Conservation (phyloP, 164 flowering plant genomes). For the Chloranthus sessilifolius region DNA sequence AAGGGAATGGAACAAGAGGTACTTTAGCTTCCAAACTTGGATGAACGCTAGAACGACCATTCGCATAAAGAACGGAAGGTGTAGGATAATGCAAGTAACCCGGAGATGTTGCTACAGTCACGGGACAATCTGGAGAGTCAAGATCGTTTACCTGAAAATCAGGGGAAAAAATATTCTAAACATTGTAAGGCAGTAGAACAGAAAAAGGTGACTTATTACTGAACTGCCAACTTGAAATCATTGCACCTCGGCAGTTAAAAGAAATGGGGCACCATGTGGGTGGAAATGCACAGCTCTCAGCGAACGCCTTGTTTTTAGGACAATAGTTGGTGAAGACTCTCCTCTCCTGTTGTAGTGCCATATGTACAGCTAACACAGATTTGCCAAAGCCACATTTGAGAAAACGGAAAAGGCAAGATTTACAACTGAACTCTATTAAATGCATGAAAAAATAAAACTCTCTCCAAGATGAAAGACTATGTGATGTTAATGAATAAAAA, state of each 20-base stretch:
- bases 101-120: slow-evolving; percentile 77
- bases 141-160: slow-evolving; percentile 82
- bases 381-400: slow-evolving; percentile 6
- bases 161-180: slow-evolving; percentile 14
- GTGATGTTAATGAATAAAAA: neutral
- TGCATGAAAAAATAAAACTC: neutral
- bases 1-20: slow-evolving; percentile 55
- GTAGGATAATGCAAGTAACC: slow-evolving; percentile 85
- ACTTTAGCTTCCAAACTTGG: slow-evolving; percentile 36
- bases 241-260: slow-evolving; percentile 89
- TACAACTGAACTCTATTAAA: slow-evolving; percentile 1
- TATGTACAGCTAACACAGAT: slow-evolving; percentile 55
- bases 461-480: neutral
- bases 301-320: slow-evolving; percentile 82
- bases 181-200: no score
- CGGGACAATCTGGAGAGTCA: slow-evolving; percentile 76
- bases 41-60: slow-evolving; percentile 42
- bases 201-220: slow-evolving; percentile 3
- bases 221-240: slow-evolving; percentile 2
- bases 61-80: slow-evolving; percentile 70
- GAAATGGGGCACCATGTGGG: slow-evolving; percentile 85
- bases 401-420: neutral
- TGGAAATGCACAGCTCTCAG: slow-evolving; percentile 99
- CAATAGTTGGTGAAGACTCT: slow-evolving; percentile 53
- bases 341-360: slow-evolving; percentile 88